Evolutionary conservation across 2,329 filamentous ascomycete genomes (phyloP), one percentile per base, ranked within the genome.

Genomic region (Didymella pinodella): DNA sequence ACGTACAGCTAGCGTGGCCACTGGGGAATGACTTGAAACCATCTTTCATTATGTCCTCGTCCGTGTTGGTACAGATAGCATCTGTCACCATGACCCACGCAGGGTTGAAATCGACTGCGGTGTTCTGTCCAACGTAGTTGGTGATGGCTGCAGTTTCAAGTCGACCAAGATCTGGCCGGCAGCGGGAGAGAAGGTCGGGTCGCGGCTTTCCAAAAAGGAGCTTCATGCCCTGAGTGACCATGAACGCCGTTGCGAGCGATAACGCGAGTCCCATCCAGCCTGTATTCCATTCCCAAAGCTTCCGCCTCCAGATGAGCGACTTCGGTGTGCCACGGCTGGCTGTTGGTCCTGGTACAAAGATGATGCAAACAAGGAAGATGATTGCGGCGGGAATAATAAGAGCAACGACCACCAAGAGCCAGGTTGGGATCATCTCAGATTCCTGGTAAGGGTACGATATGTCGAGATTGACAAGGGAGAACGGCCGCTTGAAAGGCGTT

Each of bases 231-330:
- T 92, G 88, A 0, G 93, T 94, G 68, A 96, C 87, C 77, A 95
- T 87, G 81, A 90, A 96, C 4, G 90, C 85, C 2, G 86, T 82
- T 2, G 88, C 87, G 10, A 92, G 81, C 2, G 90, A 87, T 18
- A 97, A 81, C 0, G 83, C 91, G 2, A 97, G 83, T 0, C 93
- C 93, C 69, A 97, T 86, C 87, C 90, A 92, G 58, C 91, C 93
- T 2, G 87, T 88, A 73, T 97, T 92, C 75, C 91, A 88, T 76
- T 97, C 93, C 93, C 94, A 97, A 1, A 97, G 76, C 79, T 95
- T 97, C 65, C 91, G 85, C 73, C 86, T 86, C 88, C 91, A 93
- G 44, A 93, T 82, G 53, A 91, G 78, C 4, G 83, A 77, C 63
- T 83, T 84, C 1, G 90, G 87, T 0, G 89, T 88, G 20, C 84